Conservation (phyloP, 2,329 filamentous ascomycete genomes). For the Alternaria gaisen region DNA sequence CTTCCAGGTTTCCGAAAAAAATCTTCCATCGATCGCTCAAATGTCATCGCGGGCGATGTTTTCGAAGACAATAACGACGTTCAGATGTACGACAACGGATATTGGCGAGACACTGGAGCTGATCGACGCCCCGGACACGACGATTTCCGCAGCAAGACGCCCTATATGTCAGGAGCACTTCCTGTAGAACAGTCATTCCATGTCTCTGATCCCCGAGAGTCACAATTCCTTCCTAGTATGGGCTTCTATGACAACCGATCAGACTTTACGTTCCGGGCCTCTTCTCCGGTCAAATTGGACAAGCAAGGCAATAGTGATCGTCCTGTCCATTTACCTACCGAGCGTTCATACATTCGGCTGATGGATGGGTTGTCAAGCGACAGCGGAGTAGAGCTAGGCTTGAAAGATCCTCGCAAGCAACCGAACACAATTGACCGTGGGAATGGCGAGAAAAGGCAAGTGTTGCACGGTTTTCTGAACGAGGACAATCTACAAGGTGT, state of each 20-base stretch:
- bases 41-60: not conserved
- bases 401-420: slow-evolving; percentile 39
- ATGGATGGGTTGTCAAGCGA: slow-evolving; percentile 41
- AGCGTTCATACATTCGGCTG: slow-evolving; percentile 42
- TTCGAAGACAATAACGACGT: slow-evolving; percentile 10
- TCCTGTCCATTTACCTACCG: slow-evolving; percentile 25
- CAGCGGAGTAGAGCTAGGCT: slow-evolving; percentile 32
- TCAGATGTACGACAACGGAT: slow-evolving; percentile 23
- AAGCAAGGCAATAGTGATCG: not conserved
- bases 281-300: slow-evolving; percentile 25
- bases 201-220: slow-evolving; percentile 3
- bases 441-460: slow-evolving; percentile 5
- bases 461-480: not conserved
- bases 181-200: slow-evolving; percentile 20
- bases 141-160: slow-evolving; percentile 11
- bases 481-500: not conserved
- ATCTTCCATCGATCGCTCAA: slow-evolving; percentile 20
- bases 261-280: slow-evolving; percentile 31
- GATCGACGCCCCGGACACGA: slow-evolving; percentile 6
- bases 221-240: slow-evolving; percentile 4
- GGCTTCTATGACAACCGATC: slow-evolving; percentile 14
- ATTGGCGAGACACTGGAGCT: slow-evolving; percentile 15
- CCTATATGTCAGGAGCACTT: slow-evolving; percentile 40
- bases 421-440: not conserved
- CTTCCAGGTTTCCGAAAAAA: slow-evolving; percentile 37